phyloP scores from a whole-genome alignment of 805 yeast species.

The Wickerhamiella kazuoi region DNA sequence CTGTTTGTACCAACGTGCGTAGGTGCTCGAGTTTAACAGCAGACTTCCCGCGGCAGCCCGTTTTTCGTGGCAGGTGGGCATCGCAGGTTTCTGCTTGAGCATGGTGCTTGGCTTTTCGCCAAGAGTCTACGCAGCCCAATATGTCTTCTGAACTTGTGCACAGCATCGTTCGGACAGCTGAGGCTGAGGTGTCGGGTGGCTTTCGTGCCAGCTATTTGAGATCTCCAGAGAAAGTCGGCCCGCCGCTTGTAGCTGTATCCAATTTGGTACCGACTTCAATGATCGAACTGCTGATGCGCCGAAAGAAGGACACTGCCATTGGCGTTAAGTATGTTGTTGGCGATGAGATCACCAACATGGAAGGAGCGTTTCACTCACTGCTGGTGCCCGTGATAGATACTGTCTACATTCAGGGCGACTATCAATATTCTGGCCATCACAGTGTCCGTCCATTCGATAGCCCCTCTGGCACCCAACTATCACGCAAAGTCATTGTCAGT shows the following conservation, averaged over 20 bases:
- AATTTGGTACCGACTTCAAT: constrained; percentile 4
- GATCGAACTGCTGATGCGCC: constrained; percentile 6
- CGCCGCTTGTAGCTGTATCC: constrained; percentile 6
- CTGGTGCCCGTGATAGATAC: constrained; percentile 11
- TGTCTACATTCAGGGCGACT: constrained; percentile 7
- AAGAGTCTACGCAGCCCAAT: no score
- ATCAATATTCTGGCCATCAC: constrained; percentile 4
- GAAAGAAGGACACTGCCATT: constrained; percentile 6
- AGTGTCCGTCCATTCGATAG: constrained; percentile 1
- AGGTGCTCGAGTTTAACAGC: no score
- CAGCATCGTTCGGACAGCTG: neutral
- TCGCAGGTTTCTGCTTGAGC: no score
- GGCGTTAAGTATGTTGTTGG: constrained; percentile 8
- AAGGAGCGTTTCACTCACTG: constrained; percentile 10
- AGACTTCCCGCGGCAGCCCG: no score
- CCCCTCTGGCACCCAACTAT: neutral
- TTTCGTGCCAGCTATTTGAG: neutral
- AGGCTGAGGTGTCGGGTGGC: neutral
- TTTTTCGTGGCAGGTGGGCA: no score
- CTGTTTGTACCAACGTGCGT: no score
- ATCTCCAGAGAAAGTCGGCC: neutral
- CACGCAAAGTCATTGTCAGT: constrained; percentile 9
- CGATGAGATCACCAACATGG: constrained; percentile 7
- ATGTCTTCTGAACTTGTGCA: neutral
- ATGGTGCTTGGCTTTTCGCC: no score